phyloP scores from a whole-genome alignment of 169 alveolate species.

The Perkinsus marinus region DNA sequence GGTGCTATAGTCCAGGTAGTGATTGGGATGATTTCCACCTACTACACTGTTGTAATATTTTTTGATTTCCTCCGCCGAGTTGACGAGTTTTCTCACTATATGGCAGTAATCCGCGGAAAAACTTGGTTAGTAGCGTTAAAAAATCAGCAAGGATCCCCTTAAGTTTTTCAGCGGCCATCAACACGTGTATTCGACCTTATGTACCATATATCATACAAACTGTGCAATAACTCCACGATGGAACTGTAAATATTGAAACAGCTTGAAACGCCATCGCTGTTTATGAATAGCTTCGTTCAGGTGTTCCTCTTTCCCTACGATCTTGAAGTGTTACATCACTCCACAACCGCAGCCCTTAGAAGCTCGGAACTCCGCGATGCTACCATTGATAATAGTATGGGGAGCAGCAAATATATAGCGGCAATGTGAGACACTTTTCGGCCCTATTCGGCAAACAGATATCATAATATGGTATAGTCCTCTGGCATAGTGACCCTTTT shows the following conservation, averaged over 20 bases:
- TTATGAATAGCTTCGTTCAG: not conserved
- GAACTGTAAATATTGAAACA: not conserved
- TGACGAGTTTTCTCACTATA: too few relatives aligned
- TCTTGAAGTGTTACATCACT: not conserved
- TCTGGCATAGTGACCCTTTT: too few relatives aligned
- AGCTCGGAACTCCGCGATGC: not conserved
- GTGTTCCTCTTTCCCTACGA: not conserved
- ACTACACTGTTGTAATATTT: not conserved
- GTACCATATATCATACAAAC: too few relatives aligned
- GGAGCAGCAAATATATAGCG: not conserved
- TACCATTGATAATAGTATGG: not conserved
- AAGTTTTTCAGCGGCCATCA: too few relatives aligned
- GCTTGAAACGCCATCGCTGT: not conserved
- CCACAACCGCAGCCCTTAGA: not conserved
- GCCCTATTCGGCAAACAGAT: too few relatives aligned
- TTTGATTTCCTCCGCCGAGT: not conserved
- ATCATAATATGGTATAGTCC: too few relatives aligned
- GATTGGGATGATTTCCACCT: not conserved
- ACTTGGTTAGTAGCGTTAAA: too few relatives aligned
- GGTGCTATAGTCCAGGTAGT: not conserved
- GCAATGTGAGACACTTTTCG: too few relatives aligned
- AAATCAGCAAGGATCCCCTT: too few relatives aligned
- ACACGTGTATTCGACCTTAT: too few relatives aligned
- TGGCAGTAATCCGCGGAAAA: too few relatives aligned
- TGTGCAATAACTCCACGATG: too few relatives aligned